These are phyloP conservation scores for Hypoxylon trugodes DNA, from an alignment of 495 filamentous ascomycete species.

Conservation along the genomic window DNA sequence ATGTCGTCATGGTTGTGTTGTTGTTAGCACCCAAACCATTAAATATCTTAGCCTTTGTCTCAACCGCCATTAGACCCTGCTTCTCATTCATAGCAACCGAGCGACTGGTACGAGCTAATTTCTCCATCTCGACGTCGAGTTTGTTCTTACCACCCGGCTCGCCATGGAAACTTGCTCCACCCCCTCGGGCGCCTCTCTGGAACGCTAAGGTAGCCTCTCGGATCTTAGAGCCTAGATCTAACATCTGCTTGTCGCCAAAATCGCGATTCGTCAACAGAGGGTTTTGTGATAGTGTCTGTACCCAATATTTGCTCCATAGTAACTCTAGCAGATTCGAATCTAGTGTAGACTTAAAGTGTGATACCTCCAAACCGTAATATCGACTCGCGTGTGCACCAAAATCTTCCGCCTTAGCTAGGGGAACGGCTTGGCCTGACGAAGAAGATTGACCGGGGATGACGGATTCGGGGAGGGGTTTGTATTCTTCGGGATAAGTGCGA, in stretches of 20 bases:
- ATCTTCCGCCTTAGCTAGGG: conserved; percentile 90
- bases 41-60: conserved; percentile 88
- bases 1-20: conserved; percentile 1
- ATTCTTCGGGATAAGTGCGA: conserved; percentile 83
- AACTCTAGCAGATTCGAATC: conserved; percentile 85
- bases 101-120: conserved; percentile 79
- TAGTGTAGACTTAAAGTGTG: conserved; percentile 91
- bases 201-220: conserved; percentile 64
- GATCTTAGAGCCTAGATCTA: conserved; percentile 84
- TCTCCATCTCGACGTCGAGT: conserved; percentile 73
- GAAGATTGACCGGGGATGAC: conserved; percentile 46
- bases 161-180: conserved; percentile 8
- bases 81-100: conserved; percentile 88
- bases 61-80: conserved; percentile 80
- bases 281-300: conserved; percentile 94
- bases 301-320: conserved; percentile 99
- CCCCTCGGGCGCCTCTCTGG: conserved; percentile 45
- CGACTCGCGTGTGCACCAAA: conserved; percentile 90
- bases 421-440: conserved; percentile 73
- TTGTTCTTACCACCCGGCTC: conserved; percentile 26
- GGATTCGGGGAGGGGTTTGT: conserved; percentile 55
- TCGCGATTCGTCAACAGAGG: conserved; percentile 93
- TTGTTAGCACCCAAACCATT: conserved; percentile 62
- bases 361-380: conserved; percentile 91
- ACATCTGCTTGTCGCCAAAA: conserved; percentile 90